phyloP scores from a whole-genome alignment of 1,284 basidiomycete species.

The Cutaneotrichosporon daszewskae region DNA sequence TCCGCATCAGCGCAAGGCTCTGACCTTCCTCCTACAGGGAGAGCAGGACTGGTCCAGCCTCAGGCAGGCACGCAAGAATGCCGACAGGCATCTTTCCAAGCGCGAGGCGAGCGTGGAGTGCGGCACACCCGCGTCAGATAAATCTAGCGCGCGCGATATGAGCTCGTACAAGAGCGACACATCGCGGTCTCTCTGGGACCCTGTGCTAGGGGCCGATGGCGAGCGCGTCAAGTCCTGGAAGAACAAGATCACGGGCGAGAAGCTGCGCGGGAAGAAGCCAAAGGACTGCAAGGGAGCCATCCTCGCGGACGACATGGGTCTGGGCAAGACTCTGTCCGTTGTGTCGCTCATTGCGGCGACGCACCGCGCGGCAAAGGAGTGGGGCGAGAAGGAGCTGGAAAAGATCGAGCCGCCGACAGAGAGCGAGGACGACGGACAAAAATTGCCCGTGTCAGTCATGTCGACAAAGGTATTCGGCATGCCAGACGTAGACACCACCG shows the following conservation, averaged over 20 bases:
- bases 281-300: constrained; percentile 81
- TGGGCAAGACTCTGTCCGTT: constrained; percentile 95
- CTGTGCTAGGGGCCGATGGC: too few species aligned
- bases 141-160: background rate
- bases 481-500: constrained; percentile 51
- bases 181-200: constrained; percentile 41
- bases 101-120: constrained; percentile 13
- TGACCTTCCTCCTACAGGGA: constrained; percentile 92
- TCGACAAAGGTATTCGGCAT: constrained; percentile 74
- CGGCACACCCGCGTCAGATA: constrained; percentile 2
- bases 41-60: constrained; percentile 53
- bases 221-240: constrained; percentile 66
- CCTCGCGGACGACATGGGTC: constrained; percentile 93
- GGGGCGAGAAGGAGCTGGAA: constrained; percentile 52
- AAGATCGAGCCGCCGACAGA: constrained; percentile 48
- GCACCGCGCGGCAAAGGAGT: constrained; percentile 62
- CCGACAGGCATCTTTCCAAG: constrained; percentile 25
- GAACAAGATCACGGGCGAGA: constrained; percentile 79
- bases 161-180: constrained; percentile 20
- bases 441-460: constrained; percentile 58
- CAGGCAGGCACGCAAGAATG: constrained; percentile 34
- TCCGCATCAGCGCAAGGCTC: constrained; percentile 95
- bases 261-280: constrained; percentile 57
- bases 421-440: constrained; percentile 47
- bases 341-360: constrained; percentile 85